phyloP scores from a whole-genome alignment of 1,284 basidiomycete species.

The Cyathus pygmaeus region DNA sequence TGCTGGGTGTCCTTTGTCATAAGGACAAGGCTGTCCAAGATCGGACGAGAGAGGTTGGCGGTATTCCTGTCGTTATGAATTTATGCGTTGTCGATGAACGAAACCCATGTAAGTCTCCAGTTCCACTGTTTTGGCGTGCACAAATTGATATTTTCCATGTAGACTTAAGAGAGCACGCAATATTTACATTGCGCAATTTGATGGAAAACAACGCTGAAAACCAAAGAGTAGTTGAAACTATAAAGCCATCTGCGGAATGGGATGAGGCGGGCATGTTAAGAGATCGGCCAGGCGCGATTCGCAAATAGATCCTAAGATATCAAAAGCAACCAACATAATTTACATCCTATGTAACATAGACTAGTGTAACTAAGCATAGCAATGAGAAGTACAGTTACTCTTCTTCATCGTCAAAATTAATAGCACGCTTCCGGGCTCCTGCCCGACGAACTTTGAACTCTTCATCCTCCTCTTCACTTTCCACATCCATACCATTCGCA shows the following conservation, averaged over 20 bases:
- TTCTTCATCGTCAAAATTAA: slow-evolving; percentile 73
- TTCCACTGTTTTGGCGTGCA: slow-evolving; percentile 10
- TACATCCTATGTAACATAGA: background rate
- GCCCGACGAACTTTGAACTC: slow-evolving; percentile 69
- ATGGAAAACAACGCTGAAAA: slow-evolving; percentile 81
- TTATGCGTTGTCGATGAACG: slow-evolving; percentile 89
- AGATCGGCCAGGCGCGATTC: slow-evolving; percentile 27
- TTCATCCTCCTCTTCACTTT: slow-evolving; percentile 79
- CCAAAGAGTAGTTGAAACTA: slow-evolving; percentile 79
- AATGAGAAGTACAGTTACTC: slow-evolving; percentile 43
- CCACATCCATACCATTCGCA: slow-evolving; percentile 74
- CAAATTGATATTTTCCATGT: slow-evolving; percentile 9
- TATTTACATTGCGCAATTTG: slow-evolving; percentile 84
- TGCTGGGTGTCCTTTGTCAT: slow-evolving; percentile 80
- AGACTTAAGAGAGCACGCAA: slow-evolving; percentile 92
- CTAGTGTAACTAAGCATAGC: slow-evolving; percentile 1
- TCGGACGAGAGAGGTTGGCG: slow-evolving; percentile 71
- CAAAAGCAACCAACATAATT: too few species aligned
- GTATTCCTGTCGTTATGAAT: slow-evolving; percentile 84
- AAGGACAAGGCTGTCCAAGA: slow-evolving; percentile 76
- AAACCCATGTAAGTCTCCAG: slow-evolving; percentile 77
- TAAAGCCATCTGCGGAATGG: slow-evolving; percentile 70
- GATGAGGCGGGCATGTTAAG: slow-evolving; percentile 67
- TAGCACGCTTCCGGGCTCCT: slow-evolving; percentile 62
- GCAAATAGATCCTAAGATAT: slow-evolving; percentile 9